Evolutionary conservation across 345 rosid genomes (phyloP), one percentile per base, ranked within the genome.

Genomic region (Linum lewisii): DNA sequence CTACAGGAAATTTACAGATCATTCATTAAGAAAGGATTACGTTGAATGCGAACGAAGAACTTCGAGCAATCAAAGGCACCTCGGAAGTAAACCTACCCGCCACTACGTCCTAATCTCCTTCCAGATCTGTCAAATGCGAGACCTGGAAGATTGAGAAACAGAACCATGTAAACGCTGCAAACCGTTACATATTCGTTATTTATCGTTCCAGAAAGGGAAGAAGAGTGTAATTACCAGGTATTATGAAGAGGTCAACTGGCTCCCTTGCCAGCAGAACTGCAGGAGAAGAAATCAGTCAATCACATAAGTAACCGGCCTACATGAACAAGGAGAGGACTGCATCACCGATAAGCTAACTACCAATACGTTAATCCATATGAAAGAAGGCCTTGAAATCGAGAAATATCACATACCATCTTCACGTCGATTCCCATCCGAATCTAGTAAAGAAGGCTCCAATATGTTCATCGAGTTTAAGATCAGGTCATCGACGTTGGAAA

Each of bases 391-490:
- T 29, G 34, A 20, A 21, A 72, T 8, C 88, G 88, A 37, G 67
- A 54, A 34, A 72, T 59, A 6, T 66, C 74, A 21, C 79, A 32
- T 72, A 72, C 71, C 75, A 63, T 72, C 71, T 54, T 72, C 68
- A 34, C 68, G 26, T 45, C 58, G 65, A 60, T 73, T 64, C 58
- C 69, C 69, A 51, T 73, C 37, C 19, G 63, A 42, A 61, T 73
- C 69, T 24, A 64, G 24, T 5, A 63, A 19, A 47, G 65, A 24
- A 10, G 72, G 76, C 61, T 72, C 76, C 50, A 68, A 37, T 18
- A 72, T 64, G 34, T 64, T 57, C 76, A 68, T 60, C 0, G 72
- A 72, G 24, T 42, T 68, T 29, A 16, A 37, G 44, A 60, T 26
- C 7, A 72, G 76, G 62, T 68, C 57, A 34, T 64, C 21, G 2